phyloP scores from a whole-genome alignment of 78 protist genomes.

The Paulinella micropora region DNA sequence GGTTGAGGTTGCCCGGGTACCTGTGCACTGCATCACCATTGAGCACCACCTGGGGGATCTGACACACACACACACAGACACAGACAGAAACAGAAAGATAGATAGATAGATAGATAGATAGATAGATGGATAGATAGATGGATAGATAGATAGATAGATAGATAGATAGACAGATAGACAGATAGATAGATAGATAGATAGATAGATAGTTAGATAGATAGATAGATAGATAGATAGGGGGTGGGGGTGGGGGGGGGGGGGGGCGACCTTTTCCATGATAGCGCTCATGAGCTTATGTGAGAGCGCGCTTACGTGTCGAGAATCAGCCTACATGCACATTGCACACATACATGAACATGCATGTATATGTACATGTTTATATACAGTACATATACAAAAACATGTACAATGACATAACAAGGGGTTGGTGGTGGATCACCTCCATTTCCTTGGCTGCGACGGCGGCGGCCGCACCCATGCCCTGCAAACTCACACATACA shows the following conservation, averaged over 20 bases:
- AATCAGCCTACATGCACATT: too few species aligned
- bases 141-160: not conserved
- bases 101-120: not conserved
- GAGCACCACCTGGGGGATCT: not conserved
- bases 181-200: not conserved
- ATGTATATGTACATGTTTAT: too few species aligned
- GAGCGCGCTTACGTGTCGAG: too few species aligned
- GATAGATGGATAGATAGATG: not conserved
- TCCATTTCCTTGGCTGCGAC: slow-evolving; percentile 62
- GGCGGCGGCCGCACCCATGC: slow-evolving; percentile 76
- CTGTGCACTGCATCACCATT: not conserved
- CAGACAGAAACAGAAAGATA: not conserved
- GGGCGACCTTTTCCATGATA: too few species aligned
- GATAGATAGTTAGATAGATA: not conserved
- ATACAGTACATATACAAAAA: too few species aligned
- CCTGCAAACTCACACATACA: too few species aligned
- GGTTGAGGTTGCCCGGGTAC: slow-evolving; percentile 67
- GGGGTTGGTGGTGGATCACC: not conserved
- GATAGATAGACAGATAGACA: not conserved
- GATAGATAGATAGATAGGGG: too few species aligned
- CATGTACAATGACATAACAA: too few species aligned
- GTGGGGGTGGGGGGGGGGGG: too few species aligned
- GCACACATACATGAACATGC: too few species aligned
- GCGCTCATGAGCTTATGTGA: too few species aligned
- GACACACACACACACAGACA: not conserved